Evolutionary conservation across 129 eudicot species (phyloP), one percentile per base, ranked within the genome.

Genomic region (Ambrosia artemisiifolia): DNA sequence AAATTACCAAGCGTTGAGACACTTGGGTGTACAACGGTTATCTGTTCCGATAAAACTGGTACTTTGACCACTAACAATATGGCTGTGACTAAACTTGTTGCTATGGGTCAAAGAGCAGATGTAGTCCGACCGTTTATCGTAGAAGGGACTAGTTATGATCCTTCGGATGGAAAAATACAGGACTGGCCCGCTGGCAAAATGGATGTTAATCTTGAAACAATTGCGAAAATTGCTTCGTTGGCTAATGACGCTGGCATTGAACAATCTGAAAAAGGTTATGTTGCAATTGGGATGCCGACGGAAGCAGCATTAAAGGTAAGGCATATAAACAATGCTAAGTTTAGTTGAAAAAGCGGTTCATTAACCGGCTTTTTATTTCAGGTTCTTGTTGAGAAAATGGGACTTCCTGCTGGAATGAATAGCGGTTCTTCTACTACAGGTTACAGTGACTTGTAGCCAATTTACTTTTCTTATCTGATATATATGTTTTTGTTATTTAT

Each of bases 1-100:
- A 92, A 92, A 81, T 66, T 92, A 77, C 97, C 97, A 1, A 92
- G 97, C 70, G 97, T 92, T 28, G 97, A 92, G 87, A 92, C 97
- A 24, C 90, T 88, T 78, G 97, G 97, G 47, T 92, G 97, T 73
- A 92, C 97, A 19, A 88, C 97, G 1, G 97, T 92, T 11, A 92
- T 92, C 50, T 92, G 97, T 74, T 92, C 97, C 0, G 97, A 91
- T 59, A 91, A 91, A 83, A 91, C 97, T 0, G 97, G 97, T 19
- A 91, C 97, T 11, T 60, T 91, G 72, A 91, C 97, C 3, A 91
- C 97, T 8, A 91, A 91, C 62, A 92, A 91, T 76, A 92, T 92
- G 97, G 87, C 96, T 20, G 97, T 86, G 67, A 79, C 96, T 9
- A 90, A 88, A 78, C 83, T 92, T 53, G 96, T 95, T 36, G 92